These are phyloP conservation scores for Fusarium sublunatum DNA, from an alignment of 2,329 filamentous ascomycete species.

Conservation along the genomic window DNA sequence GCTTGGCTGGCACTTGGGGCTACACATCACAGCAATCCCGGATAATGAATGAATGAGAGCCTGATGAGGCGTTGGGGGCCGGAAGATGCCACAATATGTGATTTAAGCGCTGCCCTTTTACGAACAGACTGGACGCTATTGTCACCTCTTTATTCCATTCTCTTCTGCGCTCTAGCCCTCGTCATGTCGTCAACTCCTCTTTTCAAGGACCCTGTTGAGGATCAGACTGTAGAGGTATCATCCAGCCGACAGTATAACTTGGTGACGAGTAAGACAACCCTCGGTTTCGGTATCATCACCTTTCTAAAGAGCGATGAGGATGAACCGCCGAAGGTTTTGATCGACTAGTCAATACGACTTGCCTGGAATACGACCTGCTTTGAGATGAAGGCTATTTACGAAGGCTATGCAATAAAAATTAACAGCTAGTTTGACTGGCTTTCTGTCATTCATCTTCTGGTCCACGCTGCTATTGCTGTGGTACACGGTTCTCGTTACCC, in stretches of 20 bases:
- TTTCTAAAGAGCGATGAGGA: not conserved
- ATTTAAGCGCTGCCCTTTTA: not conserved
- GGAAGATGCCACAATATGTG: not conserved
- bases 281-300: not conserved
- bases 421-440: not conserved
- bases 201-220: not conserved
- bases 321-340: constrained; percentile 5
- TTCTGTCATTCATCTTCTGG: not conserved
- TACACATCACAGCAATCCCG: too few relatives aligned
- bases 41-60: too few relatives aligned
- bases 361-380: not conserved
- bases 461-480: constrained; percentile 7
- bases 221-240: not conserved
- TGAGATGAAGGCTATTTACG: not conserved
- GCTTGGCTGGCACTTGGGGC: too few relatives aligned
- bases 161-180: too few relatives aligned
- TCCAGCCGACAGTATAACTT: not conserved
- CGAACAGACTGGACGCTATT: not conserved
- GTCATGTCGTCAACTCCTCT: not conserved
- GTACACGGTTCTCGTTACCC: not conserved
- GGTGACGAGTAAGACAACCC: not conserved
- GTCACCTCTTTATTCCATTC: not conserved
- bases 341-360: not conserved
- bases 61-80: too few relatives aligned
- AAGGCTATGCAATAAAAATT: constrained; percentile 5